phyloP scores from a whole-genome alignment of 805 yeast species.

The Cyberlindnera misumaiensis region DNA sequence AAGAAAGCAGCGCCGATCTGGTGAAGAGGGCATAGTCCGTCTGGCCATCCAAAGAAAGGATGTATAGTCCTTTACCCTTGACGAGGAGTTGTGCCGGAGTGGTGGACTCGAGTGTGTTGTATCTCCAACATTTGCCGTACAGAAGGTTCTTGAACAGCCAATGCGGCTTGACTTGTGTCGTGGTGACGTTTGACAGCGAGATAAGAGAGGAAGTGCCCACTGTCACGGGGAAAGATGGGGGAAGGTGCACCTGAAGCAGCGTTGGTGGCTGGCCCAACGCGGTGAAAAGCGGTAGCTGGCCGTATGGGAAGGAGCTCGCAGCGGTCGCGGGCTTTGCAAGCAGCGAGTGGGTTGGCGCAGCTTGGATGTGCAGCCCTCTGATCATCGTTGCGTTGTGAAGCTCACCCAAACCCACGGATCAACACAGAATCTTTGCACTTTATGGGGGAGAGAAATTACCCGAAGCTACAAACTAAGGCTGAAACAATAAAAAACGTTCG shows the following conservation, averaged over 20 bases:
- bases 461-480: no score
- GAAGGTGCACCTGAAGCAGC: slow-evolving; percentile 41
- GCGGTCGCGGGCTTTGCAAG: neutral
- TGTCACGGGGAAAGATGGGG: slow-evolving; percentile 52
- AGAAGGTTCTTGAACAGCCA: neutral
- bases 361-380: slow-evolving; percentile 11
- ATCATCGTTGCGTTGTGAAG: neutral
- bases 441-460: neutral
- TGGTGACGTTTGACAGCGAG: slow-evolving; percentile 26
- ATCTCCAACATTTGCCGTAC: slow-evolving; percentile 29
- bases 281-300: slow-evolving; percentile 12
- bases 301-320: slow-evolving; percentile 1
- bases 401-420: neutral
- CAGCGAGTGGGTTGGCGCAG: slow-evolving; percentile 10
- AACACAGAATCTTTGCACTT: neutral
- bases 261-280: slow-evolving; percentile 44
- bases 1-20: slow-evolving; percentile 41
- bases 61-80: slow-evolving; percentile 9
- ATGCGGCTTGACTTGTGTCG: slow-evolving; percentile 3
- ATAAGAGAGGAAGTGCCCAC: slow-evolving; percentile 43
- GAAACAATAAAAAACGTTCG: no score
- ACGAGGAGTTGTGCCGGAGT: slow-evolving; percentile 14
- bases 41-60: slow-evolving; percentile 46
- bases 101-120: slow-evolving; percentile 39
- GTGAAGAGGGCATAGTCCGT: slow-evolving; percentile 57